Conservation (phyloP, 1,284 basidiomycete genomes). For the Cryptococcus neoformans region DNA sequence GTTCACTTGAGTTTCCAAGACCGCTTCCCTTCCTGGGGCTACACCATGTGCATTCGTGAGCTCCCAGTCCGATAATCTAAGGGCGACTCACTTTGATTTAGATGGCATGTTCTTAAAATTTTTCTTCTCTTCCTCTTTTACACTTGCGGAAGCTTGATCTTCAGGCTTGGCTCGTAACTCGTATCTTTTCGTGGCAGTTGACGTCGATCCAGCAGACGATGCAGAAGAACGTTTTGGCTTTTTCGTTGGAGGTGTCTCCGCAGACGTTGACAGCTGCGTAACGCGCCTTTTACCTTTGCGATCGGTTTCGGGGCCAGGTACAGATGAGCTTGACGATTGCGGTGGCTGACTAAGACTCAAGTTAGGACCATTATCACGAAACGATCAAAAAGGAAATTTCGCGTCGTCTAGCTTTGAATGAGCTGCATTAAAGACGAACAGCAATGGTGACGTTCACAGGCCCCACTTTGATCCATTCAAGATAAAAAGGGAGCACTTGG, state of each 20-base stretch:
- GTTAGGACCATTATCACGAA: too few species aligned
- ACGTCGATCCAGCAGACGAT: slow-evolving; percentile 8
- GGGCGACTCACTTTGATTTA: slow-evolving; percentile 28
- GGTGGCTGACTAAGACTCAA: too few species aligned
- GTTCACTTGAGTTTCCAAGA: slow-evolving; percentile 7
- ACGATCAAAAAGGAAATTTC: too few species aligned
- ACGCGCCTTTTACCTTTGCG: slow-evolving; percentile 46
- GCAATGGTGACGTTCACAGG: too few species aligned
- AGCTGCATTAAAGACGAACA: too few species aligned
- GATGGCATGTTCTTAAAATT: slow-evolving; percentile 41
- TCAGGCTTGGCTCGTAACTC: slow-evolving; percentile 19
- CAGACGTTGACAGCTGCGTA: slow-evolving; percentile 5
- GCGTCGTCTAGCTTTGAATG: too few species aligned
- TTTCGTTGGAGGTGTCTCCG: slow-evolving; percentile 3
- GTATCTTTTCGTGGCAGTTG: slow-evolving; percentile 7
- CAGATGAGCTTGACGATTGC: too few species aligned
- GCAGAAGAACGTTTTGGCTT: slow-evolving; percentile 11
- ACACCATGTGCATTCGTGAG: too few species aligned
- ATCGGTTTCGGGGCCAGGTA: slow-evolving; percentile 15
- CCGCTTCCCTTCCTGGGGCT: slow-evolving; percentile 20
- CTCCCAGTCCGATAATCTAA: too few species aligned
- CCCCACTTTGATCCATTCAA: too few species aligned
- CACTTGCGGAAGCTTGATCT: slow-evolving; percentile 20
- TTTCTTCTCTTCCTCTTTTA: slow-evolving; percentile 34
- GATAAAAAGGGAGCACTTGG: too few species aligned